Evolutionary conservation across 148 eudicot species (phyloP), one percentile per base, ranked within the genome.

Genomic region (Vaccinium myrtillus): DNA sequence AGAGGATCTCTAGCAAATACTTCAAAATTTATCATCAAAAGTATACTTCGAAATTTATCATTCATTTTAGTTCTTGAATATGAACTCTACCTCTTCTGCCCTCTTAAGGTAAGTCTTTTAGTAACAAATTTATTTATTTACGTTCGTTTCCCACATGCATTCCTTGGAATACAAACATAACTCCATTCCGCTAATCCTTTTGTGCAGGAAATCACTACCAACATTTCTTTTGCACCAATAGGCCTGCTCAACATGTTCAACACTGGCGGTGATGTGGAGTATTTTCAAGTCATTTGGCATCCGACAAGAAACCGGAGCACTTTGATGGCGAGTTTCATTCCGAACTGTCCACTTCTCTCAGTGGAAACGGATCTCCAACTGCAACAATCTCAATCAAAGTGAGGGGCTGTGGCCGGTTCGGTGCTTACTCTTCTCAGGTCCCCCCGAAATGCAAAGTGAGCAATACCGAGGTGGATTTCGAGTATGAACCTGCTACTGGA

Each of bases 231-330:
- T 79, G 97, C 99, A 30, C 92, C 97, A 73, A 94, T 96, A 36
- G 99, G 99, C 23, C 58, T 95, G 84, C 89, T 96, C n/a, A 91
- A 94, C 85, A 96, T 96, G 99, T 93, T 92, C 92, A 96, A 96
- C 86, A 25, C 90, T 12, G 76, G 96, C 58, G 98, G 97, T 18
- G 99, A 97, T 55, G 90, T 93, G 78, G 95, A 93, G 82, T 86
- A 89, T 13, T 85, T 83, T 81, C 90, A 91, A 49, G 90, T 94
- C 74, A 77, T 48, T 39, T 50, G 32, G 63, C 85, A n/a, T 56
- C 88, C 18, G 88, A 83, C 55, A 86, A 82, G 58, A 73, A 88
- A 78, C 50, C 86, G 0, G 88, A 83, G 58, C 79, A 76, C 71
- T 80, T 65, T 30, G 87, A 87, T 83, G 91, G 90, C 12, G 88